phyloP scores from a whole-genome alignment of 805 yeast genomes.

The Kodamaea kaohsiungensis region DNA sequence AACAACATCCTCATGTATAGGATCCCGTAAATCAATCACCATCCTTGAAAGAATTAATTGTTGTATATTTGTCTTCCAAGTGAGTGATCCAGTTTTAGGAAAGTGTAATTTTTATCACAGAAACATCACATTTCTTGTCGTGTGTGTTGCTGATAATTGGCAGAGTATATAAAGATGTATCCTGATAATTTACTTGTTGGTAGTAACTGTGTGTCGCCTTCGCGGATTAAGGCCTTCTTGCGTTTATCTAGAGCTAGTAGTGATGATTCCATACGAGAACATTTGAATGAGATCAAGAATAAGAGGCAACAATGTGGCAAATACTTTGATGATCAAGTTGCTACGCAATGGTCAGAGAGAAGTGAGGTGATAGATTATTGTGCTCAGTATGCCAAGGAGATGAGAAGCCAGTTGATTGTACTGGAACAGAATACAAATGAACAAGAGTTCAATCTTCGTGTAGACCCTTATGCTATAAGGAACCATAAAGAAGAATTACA shows the following conservation, averaged over 20 bases:
- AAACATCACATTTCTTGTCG: neutral
- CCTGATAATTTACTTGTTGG: conserved; percentile 15
- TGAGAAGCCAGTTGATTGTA: conserved; percentile 19
- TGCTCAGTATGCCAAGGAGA: conserved; percentile 22
- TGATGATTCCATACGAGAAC: conserved; percentile 43
- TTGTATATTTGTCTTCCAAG: neutral
- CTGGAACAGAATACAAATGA: neutral
- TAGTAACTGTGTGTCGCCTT: conserved; percentile 35
- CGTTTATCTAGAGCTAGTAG: conserved; percentile 39
- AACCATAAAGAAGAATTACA: conserved; percentile 22
- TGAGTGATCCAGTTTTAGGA: neutral
- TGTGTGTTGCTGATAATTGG: neutral
- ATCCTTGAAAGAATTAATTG: neutral
- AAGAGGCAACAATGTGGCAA: conserved; percentile 24
- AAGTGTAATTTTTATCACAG: neutral
- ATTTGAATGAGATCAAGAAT: conserved; percentile 34
- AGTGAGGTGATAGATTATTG: conserved; percentile 33
- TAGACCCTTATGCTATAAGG: conserved; percentile 41
- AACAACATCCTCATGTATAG: neutral
- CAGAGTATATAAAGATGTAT: neutral
- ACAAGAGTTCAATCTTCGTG: conserved; percentile 28
- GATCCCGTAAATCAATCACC: conserved; percentile 1
- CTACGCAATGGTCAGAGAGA: conserved; percentile 40
- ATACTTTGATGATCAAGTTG: conserved; percentile 27
- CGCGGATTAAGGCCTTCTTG: conserved; percentile 38